Evolutionary conservation across 2,329 filamentous ascomycete species (phyloP).

Genomic region (Catunica adiposa): DNA sequence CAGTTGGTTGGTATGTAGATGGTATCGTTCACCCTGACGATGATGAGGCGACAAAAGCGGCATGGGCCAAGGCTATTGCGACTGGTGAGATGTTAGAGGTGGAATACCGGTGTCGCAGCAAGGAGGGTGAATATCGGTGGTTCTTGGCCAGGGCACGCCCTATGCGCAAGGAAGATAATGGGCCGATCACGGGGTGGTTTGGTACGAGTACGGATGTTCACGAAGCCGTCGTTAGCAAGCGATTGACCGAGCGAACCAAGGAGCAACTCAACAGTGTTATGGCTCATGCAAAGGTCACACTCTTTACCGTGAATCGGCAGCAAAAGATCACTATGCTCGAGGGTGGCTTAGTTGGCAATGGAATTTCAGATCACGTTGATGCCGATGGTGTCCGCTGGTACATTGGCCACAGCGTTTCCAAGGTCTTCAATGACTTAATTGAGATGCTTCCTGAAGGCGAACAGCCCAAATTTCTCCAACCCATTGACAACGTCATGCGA

Average conservation of each 20-base stretch:
- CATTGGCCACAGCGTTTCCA: conserved; percentile 46
- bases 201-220: conserved; percentile 67
- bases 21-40: conserved; percentile 56
- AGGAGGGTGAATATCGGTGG: conserved; percentile 59
- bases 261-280: conserved; percentile 58
- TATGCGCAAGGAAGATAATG: conserved; percentile 46
- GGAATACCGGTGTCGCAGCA: conserved; percentile 53
- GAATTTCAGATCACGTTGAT: conserved; percentile 20
- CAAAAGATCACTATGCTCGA: conserved; percentile 51
- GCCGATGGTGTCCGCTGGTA: conserved; percentile 29
- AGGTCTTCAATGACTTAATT: conserved; percentile 37
- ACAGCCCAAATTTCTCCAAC: conserved; percentile 33
- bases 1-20: conserved; percentile 45
- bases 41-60: conserved; percentile 33
- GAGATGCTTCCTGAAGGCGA: not conserved
- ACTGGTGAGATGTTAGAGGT: conserved; percentile 54
- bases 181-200: conserved; percentile 62
- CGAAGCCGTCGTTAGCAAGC: conserved; percentile 48
- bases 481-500: conserved; percentile 51
- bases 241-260: conserved; percentile 49
- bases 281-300: conserved; percentile 55
- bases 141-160: conserved; percentile 59
- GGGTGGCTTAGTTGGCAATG: conserved; percentile 44
- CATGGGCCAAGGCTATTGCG: conserved; percentile 45
- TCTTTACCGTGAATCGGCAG: conserved; percentile 54